Base-by-base conservation (phyloP, 805 yeast species). In the Myxozyma nipponensis region DNA sequence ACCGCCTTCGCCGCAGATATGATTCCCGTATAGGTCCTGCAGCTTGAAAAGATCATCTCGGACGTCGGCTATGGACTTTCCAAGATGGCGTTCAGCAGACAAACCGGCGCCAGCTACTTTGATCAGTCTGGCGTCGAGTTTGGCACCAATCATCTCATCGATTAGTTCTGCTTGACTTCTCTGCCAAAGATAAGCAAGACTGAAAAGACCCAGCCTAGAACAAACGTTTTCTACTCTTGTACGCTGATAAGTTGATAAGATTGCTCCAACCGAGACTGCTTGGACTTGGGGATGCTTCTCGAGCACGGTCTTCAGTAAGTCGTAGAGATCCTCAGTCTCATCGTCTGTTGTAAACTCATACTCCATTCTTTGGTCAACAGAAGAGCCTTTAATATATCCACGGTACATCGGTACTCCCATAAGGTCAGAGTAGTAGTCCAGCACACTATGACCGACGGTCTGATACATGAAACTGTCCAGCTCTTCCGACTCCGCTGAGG, bases 1-100 rank as follows among this genome's bases (percentile, higher is more conserved):
- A 1, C 99, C 99, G 30, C 99, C 99, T 72, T 93, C 99, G 13
- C 99, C 99, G 70, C 98, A 93, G 0, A 93, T 81, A 66, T 91
- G 96, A 13, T 90, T 86, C 1, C 90, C 95, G 68, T 79, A 90
- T 66, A 72, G 69, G 7, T 64, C 52, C 64, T 89, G 84, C 53
- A 90, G 69, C 10, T 46, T 49, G 3, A 62, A 56, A 63, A 93
- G 66, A 0, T 71, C 75, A 1, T 87, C 84, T 48, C 76, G 77
- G 56, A 84, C 71, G 54, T 85, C 77, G 3, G 73, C 77, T 39
- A 93, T 70, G 1, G 82, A 70, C 64, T 77, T 76, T 1, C 95
- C 95, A 54, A 93, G 70, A 67, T 89, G 86, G 1, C 63, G 63
- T 15, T 76, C 74, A 49, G 77, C 73, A 9, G 52, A 44, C 44